Percentiles rank a stretch among this genome's conserved stretches.
Evolutionary conservation across 208 protist genomes (phyloP).

Genomic region (Trypanosoma brucei): DNA sequence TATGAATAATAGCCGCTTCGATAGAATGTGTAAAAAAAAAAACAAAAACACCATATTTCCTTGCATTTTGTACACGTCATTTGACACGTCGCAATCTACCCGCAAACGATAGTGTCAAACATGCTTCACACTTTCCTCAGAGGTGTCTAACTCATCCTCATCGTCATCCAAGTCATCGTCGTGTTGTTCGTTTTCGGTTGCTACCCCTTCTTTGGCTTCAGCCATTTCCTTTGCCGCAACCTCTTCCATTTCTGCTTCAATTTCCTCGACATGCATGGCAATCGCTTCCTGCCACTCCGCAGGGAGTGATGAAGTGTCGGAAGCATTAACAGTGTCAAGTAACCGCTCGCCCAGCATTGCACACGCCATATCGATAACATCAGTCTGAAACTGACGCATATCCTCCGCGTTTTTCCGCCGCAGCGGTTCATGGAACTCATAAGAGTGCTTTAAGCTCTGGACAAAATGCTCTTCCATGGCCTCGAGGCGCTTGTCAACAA

Average conservation of each 20-base stretch:
- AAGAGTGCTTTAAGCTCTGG: conserved; percentile 32
- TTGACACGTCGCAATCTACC: too few relatives aligned
- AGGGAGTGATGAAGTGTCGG: background rate
- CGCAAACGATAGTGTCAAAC: background rate
- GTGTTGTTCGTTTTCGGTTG: conserved; percentile 21
- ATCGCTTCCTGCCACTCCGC: conserved; percentile 56
- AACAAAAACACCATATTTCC: background rate
- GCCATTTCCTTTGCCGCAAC: conserved; percentile 24
- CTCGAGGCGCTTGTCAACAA: conserved; percentile 64
- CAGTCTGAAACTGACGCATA: conserved; percentile 61
- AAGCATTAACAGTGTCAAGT: conserved; percentile 5
- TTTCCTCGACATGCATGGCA: conserved; percentile 34
- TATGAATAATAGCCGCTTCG: too few relatives aligned
- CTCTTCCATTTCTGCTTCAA: conserved; percentile 27
- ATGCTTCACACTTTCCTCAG: conserved; percentile 1
- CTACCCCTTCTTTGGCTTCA: conserved; percentile 9
- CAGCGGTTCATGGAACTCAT: conserved; percentile 65
- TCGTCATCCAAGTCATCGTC: conserved; percentile 16
- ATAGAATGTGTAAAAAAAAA: background rate
- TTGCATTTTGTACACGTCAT: too few relatives aligned
- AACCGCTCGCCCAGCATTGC: conserved; percentile 40
- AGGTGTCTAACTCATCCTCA: background rate
- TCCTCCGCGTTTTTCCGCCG: conserved; percentile 50
- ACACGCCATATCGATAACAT: conserved; percentile 48
- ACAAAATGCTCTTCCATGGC: conserved; percentile 88